Conservation (phyloP, 345 rosid genomes). For the Hibiscus tridactylites region DNA sequence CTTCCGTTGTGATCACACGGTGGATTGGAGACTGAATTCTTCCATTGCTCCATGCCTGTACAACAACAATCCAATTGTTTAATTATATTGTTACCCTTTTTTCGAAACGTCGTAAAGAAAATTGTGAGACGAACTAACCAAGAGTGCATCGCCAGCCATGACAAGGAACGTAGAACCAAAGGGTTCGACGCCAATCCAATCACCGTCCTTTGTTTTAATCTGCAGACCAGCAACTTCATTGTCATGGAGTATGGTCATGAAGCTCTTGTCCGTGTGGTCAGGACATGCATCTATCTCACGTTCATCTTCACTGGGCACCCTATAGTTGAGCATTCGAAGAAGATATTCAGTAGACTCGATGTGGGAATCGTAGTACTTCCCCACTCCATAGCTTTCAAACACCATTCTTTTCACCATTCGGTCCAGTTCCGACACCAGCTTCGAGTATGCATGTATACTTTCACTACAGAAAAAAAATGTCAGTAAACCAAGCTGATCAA, state of each 20-base stretch:
- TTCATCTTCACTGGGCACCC: conserved; percentile 24
- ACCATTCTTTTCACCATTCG: conserved; percentile 38
- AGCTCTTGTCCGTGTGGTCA: conserved; percentile 55
- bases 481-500: background rate
- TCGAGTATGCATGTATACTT: conserved; percentile 8
- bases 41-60: conserved; percentile 10
- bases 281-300: conserved; percentile 21
- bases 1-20: background rate
- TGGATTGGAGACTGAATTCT: conserved; percentile 4
- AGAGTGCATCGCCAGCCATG: conserved; percentile 48
- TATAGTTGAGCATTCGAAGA: conserved; percentile 42
- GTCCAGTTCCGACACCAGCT: conserved; percentile 34
- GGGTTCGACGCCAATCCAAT: conserved; percentile 40
- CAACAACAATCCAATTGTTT: background rate
- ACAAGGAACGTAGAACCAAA: conserved; percentile 37
- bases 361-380: conserved; percentile 27
- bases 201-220: conserved; percentile 33
- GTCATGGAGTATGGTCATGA: conserved; percentile 51
- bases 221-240: conserved; percentile 47
- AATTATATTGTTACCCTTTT: no score
- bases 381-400: conserved; percentile 43
- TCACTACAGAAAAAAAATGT: conserved; percentile 8
- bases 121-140: conserved; percentile 20
- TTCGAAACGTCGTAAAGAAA: background rate
- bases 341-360: conserved; percentile 24